A percentile compares a stretch with the other conserved stretches of the same genome.
phyloP scores from a whole-genome alignment of 2,329 filamentous ascomycete species.

The Botrytis deweyae region DNA sequence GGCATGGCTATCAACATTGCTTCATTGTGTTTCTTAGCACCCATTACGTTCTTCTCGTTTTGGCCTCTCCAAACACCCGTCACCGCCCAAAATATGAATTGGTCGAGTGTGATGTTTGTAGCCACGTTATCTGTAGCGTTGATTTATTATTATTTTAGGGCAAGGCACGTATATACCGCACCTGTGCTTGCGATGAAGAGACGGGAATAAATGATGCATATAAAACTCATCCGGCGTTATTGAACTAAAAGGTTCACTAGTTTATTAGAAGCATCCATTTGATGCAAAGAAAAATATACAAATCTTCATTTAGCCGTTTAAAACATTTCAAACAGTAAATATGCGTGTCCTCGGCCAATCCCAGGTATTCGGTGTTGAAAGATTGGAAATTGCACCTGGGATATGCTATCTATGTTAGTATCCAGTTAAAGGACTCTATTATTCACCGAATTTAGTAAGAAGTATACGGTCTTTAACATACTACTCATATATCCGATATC shows the following conservation, averaged over 20 bases:
- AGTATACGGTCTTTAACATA: neutral
- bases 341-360: neutral
- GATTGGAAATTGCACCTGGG: neutral
- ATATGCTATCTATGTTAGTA: neutral
- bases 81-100: conserved; percentile 49
- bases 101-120: conserved; percentile 25
- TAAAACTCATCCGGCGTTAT: neutral
- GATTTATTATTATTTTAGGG: conserved; percentile 27
- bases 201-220: neutral
- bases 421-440: neutral
- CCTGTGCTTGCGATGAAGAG: conserved; percentile 20
- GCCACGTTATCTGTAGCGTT: conserved; percentile 21
- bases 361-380: neutral
- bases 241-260: neutral
- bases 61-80: conserved; percentile 45
- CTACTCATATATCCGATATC: neutral
- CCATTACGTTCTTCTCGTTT: conserved; percentile 46
- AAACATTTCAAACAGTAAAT: neutral
- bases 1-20: conserved; percentile 45
- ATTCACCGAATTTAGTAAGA: neutral
- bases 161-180: conserved; percentile 33
- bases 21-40: conserved; percentile 45
- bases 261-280: neutral
- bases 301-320: neutral
- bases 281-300: neutral